phyloP scores from a whole-genome alignment of 805 yeast species.

The Nakazawaea ambrosiae region DNA sequence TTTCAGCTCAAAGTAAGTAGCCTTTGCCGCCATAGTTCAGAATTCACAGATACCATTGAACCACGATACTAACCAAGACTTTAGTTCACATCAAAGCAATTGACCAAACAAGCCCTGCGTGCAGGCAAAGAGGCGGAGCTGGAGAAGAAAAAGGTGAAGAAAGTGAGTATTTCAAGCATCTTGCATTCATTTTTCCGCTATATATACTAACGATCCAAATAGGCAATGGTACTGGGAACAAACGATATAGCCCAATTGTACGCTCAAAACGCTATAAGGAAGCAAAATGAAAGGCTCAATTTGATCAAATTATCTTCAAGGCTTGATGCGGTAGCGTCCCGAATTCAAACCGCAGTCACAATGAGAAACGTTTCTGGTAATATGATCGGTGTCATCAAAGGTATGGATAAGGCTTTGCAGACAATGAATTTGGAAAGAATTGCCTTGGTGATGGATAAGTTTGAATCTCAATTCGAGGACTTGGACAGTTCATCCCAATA shows the following conservation, averaged over 20 bases:
- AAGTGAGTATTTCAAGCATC: conserved; percentile 27
- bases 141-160: conserved; percentile 85
- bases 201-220: conserved; percentile 1
- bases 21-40: not conserved
- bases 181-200: not conserved
- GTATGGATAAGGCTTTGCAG: conserved; percentile 94
- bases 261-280: conserved; percentile 94
- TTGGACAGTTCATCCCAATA: conserved; percentile 89
- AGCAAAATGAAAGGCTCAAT: conserved; percentile 79
- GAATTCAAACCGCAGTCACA: conserved; percentile 97
- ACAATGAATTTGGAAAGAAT: conserved; percentile 93
- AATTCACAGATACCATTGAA: not conserved
- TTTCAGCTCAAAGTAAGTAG: conserved; percentile 49
- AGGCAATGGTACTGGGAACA: conserved; percentile 75
- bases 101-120: conserved; percentile 81
- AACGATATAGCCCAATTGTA: conserved; percentile 90
- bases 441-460: conserved; percentile 93
- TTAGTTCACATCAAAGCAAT: conserved; percentile 87
- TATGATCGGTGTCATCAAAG: conserved; percentile 87
- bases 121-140: conserved; percentile 86
- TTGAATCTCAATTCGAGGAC: conserved; percentile 94
- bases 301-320: conserved; percentile 77
- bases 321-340: conserved; percentile 90
- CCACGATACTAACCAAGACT: not conserved
- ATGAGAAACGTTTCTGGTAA: conserved; percentile 93